Conservation (phyloP, 768 basidiomycete genomes). For the Plicaturopsis crispa region DNA sequence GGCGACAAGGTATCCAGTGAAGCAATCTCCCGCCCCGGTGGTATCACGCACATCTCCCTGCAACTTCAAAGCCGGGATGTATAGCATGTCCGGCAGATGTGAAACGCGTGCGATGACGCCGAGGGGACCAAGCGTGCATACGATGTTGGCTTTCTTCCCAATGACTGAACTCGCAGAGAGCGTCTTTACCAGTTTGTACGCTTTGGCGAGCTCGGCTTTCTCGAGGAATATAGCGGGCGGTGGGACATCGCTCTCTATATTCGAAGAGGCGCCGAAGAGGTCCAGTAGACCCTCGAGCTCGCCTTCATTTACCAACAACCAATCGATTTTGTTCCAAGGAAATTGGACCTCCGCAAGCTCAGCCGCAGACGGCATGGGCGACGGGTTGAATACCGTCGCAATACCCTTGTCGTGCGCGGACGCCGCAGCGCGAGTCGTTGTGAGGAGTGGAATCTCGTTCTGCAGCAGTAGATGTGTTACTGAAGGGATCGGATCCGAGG, state of each 20-base stretch:
- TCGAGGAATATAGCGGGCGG: too few relatives aligned
- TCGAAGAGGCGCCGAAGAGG: too few relatives aligned
- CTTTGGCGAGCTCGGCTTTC: too few relatives aligned
- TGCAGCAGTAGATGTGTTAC: conserved; percentile 50
- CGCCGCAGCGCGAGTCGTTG: conserved; percentile 26
- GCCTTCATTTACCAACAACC: conserved; percentile 50
- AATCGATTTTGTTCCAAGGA: conserved; percentile 43
- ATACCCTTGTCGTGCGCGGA: conserved; percentile 10
- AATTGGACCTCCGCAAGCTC: conserved; percentile 31
- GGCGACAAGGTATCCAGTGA: conserved; percentile 51
- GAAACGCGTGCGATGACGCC: conserved; percentile 42
- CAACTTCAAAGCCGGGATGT: conserved; percentile 19
- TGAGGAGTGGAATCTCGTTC: conserved; percentile 45
- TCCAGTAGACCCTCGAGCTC: conserved; percentile 31
- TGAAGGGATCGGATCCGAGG: conserved; percentile 10
- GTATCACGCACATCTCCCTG: conserved; percentile 32
- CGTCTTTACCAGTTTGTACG: too few relatives aligned
- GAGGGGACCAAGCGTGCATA: conserved; percentile 48
- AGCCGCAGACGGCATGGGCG: conserved; percentile 37
- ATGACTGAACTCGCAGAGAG: too few relatives aligned
- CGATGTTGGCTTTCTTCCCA: conserved; percentile 31
- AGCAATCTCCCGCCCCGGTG: conserved; percentile 61
- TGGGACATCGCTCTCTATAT: too few relatives aligned
- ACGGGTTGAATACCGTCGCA: conserved; percentile 46
- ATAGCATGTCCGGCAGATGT: conserved; percentile 21